Evolutionary conservation across 1,284 basidiomycete genomes (phyloP).

Genomic region (Thecaphora thlaspeos): DNA sequence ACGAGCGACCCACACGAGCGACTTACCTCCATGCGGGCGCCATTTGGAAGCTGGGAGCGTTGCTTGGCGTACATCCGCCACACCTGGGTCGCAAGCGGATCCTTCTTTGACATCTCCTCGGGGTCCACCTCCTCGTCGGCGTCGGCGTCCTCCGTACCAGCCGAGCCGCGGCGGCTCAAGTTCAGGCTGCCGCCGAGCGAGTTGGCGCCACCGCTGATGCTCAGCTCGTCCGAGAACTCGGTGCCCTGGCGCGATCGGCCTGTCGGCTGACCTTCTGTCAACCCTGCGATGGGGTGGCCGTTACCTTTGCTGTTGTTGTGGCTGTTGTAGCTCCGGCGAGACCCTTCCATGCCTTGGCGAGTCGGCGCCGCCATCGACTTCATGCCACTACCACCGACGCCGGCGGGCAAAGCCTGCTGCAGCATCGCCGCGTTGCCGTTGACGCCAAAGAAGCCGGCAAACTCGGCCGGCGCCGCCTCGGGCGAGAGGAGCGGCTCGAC

Average conservation of each 20-base stretch:
- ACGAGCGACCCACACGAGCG: neutral
- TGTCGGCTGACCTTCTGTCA: neutral
- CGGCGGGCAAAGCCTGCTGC: too few species aligned
- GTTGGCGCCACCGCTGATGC: neutral
- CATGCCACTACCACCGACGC: too few species aligned
- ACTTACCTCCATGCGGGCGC: constrained; percentile 78
- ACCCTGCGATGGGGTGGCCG: too few species aligned
- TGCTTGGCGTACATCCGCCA: constrained; percentile 95
- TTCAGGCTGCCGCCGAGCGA: constrained; percentile 15
- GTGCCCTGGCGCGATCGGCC: constrained; percentile 27
- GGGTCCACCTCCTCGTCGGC: constrained; percentile 38
- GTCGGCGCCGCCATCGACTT: too few species aligned
- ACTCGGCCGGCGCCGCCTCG: constrained; percentile 16
- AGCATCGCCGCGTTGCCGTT: too few species aligned
- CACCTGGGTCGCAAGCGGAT: constrained; percentile 89
- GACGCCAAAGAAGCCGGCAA: constrained; percentile 12
- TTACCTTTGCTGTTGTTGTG: too few species aligned
- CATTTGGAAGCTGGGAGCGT: constrained; percentile 81
- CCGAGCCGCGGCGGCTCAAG: constrained; percentile 40
- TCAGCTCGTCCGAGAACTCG: constrained; percentile 12
- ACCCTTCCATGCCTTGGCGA: too few species aligned
- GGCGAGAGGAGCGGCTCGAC: constrained; percentile 16
- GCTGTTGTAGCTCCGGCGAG: neutral
- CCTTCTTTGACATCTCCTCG: constrained; percentile 63
- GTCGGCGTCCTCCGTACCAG: constrained; percentile 31